Evolutionary conservation across 106 monocot species (phyloP), one percentile per base, ranked within the genome.

Genomic region (Chionographis japonica): DNA sequence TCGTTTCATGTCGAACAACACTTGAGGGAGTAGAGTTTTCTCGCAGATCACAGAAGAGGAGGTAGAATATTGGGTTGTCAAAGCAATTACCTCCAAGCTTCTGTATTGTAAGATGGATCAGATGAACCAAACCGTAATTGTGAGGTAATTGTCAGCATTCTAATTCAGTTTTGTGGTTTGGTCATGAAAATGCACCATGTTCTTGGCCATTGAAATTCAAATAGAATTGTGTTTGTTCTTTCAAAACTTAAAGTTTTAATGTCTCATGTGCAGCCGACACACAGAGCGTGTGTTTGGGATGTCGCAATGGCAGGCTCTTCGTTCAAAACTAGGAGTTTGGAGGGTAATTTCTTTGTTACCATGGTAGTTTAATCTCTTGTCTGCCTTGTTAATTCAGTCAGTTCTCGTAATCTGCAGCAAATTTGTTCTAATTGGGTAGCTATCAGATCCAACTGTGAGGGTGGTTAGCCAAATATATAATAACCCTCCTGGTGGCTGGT

Each of bases 31-130:
- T 19, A 20, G 17, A 39, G 17, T 66, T 8, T 63, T 49, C 1
- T 58, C 56, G 8, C 72, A 98, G 92, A 87, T 98, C 58, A 80
- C 65, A 42, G 89, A 90, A 55, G 87, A 90, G 17, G 97, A 98
- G 68, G 92, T 98, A 15, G 97, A 98, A 67, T 69, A 87, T 61
- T 98, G 97, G 97, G 78, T 90, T 53, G 89, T 92, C 12, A 92
- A 85, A 74, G 97, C 89, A 58, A 98, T 98, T 41, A 72, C 81
- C 6, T 78, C 82, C 39, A 98, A 92, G 63, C 40, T 89, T 63
- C 58, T 98, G 17, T 87, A 85, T 66, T 98, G 97, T 72, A 98
- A 90, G 70, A 87, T 98, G 80, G 86, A 98, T 78, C 97, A 98
- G 66, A 83, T 98, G 73, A 92, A 87, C 57, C 83, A 98, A 65